Percentiles rank a stretch among this genome's conserved stretches.
These are phyloP conservation scores for Kazachstania psychrophila DNA, from an alignment of 805 yeast genomes.

Conservation along the genomic window DNA sequence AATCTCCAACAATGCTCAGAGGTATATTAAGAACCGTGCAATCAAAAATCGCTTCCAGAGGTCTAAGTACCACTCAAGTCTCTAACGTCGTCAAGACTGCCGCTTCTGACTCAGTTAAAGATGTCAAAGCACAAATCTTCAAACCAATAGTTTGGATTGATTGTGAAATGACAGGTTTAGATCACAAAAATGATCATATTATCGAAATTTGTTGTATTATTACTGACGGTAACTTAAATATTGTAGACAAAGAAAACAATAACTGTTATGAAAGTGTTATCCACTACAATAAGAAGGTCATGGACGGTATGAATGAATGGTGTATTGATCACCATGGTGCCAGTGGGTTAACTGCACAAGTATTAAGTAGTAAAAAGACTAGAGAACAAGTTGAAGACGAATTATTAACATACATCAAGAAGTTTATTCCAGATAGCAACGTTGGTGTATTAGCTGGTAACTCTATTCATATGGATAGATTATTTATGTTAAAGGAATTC, in stretches of 20 bases:
- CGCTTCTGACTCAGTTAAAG: background rate
- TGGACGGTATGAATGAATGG: conserved; percentile 83
- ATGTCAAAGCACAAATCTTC: background rate
- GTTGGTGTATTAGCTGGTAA: conserved; percentile 82
- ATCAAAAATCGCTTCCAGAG: background rate
- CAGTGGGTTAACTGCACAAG: conserved; percentile 68
- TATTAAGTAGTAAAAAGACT: conserved; percentile 46
- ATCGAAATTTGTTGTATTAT: conserved; percentile 87
- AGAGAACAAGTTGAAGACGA: conserved; percentile 55
- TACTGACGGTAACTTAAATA: conserved; percentile 71
- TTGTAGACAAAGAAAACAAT: conserved; percentile 44
- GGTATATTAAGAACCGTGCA: background rate
- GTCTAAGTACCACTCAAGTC: background rate
- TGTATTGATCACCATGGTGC: conserved; percentile 73
- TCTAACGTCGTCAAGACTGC: background rate
- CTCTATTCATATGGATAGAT: conserved; percentile 82
- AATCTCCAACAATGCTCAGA: conserved; percentile 1
- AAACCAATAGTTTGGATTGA: conserved; percentile 82
- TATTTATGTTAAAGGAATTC: conserved; percentile 75
- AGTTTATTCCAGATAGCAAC: conserved; percentile 42
- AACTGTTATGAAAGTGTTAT: conserved; percentile 75
- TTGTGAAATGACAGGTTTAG: conserved; percentile 97
- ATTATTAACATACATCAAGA: conserved; percentile 50
- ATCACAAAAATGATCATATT: conserved; percentile 69
- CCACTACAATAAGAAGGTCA: conserved; percentile 48